phyloP scores from a whole-genome alignment of 1,284 basidiomycete species.

The Tausonia pullulans region DNA sequence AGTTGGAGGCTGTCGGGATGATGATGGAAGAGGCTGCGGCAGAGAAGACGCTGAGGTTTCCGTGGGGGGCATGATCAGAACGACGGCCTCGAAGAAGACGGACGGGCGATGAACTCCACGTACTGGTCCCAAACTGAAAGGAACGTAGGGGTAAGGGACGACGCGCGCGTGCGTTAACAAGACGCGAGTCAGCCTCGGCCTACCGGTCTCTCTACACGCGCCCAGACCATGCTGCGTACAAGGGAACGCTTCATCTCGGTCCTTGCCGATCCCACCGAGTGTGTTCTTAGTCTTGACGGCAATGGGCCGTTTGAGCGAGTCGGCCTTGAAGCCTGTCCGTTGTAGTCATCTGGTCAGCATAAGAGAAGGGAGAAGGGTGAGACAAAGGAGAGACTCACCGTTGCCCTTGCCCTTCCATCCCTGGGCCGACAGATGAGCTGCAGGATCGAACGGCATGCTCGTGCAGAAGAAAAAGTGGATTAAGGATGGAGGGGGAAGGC shows the following conservation, averaged over 20 bases:
- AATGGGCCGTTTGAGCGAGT: constrained; percentile 48
- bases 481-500: too few relatives aligned
- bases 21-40: constrained; percentile 66
- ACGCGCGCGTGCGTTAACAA: too few relatives aligned
- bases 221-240: constrained; percentile 28
- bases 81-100: background rate
- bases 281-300: constrained; percentile 73
- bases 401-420: constrained; percentile 79
- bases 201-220: too few relatives aligned
- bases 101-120: constrained; percentile 28
- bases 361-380: background rate
- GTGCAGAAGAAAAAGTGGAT: background rate
- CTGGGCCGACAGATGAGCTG: constrained; percentile 63
- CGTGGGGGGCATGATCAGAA: too few relatives aligned
- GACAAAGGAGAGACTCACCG: constrained; percentile 23
- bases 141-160: background rate
- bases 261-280: constrained; percentile 71
- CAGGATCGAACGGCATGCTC: constrained; percentile 62
- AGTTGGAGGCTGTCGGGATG: constrained; percentile 30
- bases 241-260: constrained; percentile 81
- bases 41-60: constrained; percentile 52
- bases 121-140: constrained; percentile 77
- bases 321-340: constrained; percentile 26
- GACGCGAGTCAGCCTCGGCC: too few relatives aligned
- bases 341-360: constrained; percentile 20